These are phyloP conservation scores for Calonectria fujianensis DNA, from an alignment of 2,329 filamentous ascomycete genomes.

Conservation along the genomic window DNA sequence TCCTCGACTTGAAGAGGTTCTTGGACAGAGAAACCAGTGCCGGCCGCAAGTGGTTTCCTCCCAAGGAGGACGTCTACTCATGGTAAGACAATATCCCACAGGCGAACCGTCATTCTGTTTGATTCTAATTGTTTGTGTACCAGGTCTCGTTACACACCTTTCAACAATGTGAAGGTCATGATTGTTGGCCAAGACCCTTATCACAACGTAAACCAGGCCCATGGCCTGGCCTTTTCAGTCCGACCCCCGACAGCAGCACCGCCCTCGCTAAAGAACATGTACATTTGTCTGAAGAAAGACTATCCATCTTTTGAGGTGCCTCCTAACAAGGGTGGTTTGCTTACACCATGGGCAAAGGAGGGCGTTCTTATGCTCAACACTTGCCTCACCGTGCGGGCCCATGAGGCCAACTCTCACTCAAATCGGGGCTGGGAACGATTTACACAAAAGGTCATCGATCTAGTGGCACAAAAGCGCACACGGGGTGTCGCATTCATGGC, in stretches of 20 bases:
- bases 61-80: constrained; percentile 91
- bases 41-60: constrained; percentile 90
- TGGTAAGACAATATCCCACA: constrained; percentile 77
- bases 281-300: constrained; percentile 89
- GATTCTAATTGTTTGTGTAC: constrained; percentile 42
- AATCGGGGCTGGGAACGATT: constrained; percentile 94
- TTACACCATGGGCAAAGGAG: constrained; percentile 95
- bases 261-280: constrained; percentile 95
- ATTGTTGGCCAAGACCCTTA: constrained; percentile 98
- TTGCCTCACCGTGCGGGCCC: constrained; percentile 92
- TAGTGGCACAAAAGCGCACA: constrained; percentile 84
- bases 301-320: constrained; percentile 87
- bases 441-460: constrained; percentile 93
- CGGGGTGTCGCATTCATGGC: constrained; percentile 95
- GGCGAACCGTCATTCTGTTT: background rate
- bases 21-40: constrained; percentile 84
- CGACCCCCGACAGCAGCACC: constrained; percentile 91
- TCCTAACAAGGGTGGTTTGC: constrained; percentile 84
- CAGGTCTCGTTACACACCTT: constrained; percentile 95
- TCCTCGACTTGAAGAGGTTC: constrained; percentile 92
- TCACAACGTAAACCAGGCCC: constrained; percentile 95
- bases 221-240: constrained; percentile 96
- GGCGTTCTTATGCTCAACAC: constrained; percentile 97
- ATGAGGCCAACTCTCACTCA: constrained; percentile 90
- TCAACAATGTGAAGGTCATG: constrained; percentile 91